Evolutionary conservation across 208 protist genomes (phyloP).

Genomic region (Trichomonas vaginalis): DNA sequence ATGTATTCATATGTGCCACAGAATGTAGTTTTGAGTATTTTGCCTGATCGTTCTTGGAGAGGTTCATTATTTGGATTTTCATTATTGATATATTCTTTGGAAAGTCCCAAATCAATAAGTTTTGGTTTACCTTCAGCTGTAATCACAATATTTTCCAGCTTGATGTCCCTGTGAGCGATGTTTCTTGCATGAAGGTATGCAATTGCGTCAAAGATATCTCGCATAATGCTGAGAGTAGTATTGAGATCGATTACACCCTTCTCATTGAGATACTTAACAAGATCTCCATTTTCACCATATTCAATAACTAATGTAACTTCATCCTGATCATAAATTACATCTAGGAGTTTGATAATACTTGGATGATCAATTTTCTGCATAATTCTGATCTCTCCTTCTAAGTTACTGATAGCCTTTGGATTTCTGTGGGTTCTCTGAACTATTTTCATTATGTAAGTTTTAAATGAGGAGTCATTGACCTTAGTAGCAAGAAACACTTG

Average conservation of each 20-base stretch:
- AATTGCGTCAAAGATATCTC: not conserved
- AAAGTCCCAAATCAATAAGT: not conserved
- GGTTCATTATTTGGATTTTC: not conserved
- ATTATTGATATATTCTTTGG: not conserved
- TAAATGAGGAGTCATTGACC: not conserved
- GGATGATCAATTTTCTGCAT: not conserved
- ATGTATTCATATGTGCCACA: not conserved
- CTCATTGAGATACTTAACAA: not conserved
- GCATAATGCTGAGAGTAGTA: not conserved
- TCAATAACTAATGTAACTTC: not conserved
- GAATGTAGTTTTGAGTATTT: constrained; percentile 11
- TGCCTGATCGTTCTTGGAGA: not conserved
- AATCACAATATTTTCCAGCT: not conserved
- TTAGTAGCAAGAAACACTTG: not conserved
- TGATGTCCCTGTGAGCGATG: not conserved
- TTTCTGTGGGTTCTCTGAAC: not conserved
- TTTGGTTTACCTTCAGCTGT: not conserved
- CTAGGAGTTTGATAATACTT: not conserved
- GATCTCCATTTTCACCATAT: not conserved
- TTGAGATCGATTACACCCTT: not conserved
- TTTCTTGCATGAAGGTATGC: not conserved
- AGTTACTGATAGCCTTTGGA: not conserved
- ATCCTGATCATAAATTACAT: not conserved
- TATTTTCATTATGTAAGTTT: not conserved
- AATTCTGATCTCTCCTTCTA: not conserved